These are phyloP conservation scores for Scheffersomyces segobiensis DNA, from an alignment of 1,139 yeast genomes.

Conservation along the genomic window DNA sequence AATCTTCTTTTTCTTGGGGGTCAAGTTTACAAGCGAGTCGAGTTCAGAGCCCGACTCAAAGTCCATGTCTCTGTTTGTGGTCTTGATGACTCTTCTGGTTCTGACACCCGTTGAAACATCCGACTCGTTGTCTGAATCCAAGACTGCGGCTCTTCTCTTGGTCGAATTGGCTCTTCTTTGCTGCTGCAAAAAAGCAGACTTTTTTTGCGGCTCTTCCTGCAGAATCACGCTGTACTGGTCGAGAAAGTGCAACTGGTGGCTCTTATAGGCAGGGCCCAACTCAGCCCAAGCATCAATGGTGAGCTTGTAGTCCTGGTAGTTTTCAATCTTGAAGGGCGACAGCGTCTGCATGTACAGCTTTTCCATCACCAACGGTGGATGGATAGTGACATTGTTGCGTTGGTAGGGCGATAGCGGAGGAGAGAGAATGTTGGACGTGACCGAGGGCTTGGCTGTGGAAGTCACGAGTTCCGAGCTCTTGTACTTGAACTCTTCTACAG, in stretches of 20 bases:
- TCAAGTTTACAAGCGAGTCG: conserved; percentile 14
- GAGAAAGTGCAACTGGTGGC: conserved; percentile 49
- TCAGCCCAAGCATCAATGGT: conserved; percentile 52
- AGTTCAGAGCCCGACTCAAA: conserved; percentile 6
- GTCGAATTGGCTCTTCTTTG: conserved; percentile 12
- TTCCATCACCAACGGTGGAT: conserved; percentile 11
- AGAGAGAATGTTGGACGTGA: conserved; percentile 43
- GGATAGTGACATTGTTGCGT: conserved; percentile 23
- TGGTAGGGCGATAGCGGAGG: conserved; percentile 70
- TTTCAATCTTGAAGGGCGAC: conserved; percentile 46
- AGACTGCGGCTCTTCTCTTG: conserved; percentile 17
- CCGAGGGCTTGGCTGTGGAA: not conserved
- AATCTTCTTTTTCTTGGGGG: conserved; percentile 25
- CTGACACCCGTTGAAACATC: conserved; percentile 42
- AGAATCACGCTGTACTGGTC: conserved; percentile 42
- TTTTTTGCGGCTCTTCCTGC: conserved; percentile 4
- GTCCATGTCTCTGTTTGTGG: conserved; percentile 10
- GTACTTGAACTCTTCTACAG: conserved; percentile 2
- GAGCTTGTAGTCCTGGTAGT: conserved; percentile 46
- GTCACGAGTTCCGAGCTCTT: not conserved
- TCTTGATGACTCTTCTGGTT: conserved; percentile 55
- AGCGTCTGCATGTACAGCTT: conserved; percentile 20
- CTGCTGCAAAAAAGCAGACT: conserved; percentile 1
- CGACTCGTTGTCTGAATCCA: conserved; percentile 29
- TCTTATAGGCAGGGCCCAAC: conserved; percentile 44